A percentile compares a stretch with the other conserved stretches of the same genome.
Conservation (phyloP, 495 filamentous ascomycete genomes). For the Diplogelasinospora grovesii region DNA sequence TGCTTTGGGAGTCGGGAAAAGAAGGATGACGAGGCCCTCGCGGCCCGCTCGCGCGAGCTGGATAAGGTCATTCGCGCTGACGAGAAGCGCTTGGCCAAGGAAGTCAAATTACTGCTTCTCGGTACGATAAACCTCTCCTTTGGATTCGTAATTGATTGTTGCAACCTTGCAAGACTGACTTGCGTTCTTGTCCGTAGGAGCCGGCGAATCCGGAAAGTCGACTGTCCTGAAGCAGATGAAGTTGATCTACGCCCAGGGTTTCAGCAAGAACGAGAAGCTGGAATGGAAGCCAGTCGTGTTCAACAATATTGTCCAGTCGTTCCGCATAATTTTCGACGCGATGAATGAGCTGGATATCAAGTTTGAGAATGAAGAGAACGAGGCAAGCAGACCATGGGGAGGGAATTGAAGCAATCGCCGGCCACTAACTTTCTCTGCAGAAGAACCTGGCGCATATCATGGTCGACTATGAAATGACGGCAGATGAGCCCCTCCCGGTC, state of each 20-base stretch:
- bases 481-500: conserved; percentile 63
- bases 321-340: conserved; percentile 84
- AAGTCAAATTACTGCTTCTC: conserved; percentile 78
- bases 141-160: background rate
- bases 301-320: conserved; percentile 81
- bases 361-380: conserved; percentile 69
- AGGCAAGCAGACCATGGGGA: conserved; percentile 61
- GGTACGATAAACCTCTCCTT: conserved; percentile 46
- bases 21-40: conserved; percentile 39
- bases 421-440: too few species aligned
- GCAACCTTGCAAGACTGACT: conserved; percentile 1
- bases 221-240: conserved; percentile 99
- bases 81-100: conserved; percentile 70
- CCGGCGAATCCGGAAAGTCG: conserved; percentile 96
- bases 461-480: conserved; percentile 67
- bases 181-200: conserved; percentile 54
- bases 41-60: conserved; percentile 55
- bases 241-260: conserved; percentile 91
- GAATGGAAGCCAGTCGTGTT: conserved; percentile 95
- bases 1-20: conserved; percentile 55
- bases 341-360: conserved; percentile 81
- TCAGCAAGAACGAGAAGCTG: conserved; percentile 82
- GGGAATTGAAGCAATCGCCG: too few species aligned
- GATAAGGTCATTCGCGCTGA: conserved; percentile 71
- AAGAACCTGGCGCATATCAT: conserved; percentile 48